Evolutionary conservation across 306 rosid genomes (phyloP), one percentile per base, ranked within the genome.

Genomic region (Rosa lucieae): DNA sequence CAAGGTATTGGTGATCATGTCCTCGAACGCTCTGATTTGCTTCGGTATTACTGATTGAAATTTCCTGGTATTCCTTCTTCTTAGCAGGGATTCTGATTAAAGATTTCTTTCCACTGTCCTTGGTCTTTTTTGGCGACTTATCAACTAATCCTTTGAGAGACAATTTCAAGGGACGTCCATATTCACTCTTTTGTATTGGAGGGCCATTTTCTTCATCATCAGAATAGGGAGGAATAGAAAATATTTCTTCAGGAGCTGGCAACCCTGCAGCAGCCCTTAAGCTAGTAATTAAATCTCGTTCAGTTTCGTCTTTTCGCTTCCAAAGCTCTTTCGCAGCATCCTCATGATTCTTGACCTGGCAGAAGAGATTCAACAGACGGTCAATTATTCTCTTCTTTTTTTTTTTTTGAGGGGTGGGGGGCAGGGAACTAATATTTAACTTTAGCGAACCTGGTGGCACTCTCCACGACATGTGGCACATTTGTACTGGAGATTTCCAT

Each of bases 391-490:
- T 67, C 20, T 3, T n/a, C 10, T 20, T 9, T 12, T 52, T 0
- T 1, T 15, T 4, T 15, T 1, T 17, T 0, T 5, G 53, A 2
- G 6, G 1, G 56, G 56, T 8, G 56, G 0, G 1, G 3, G 26
- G 63, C 3, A 1, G 10, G 29, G 12, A 20, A 18, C 10, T 20
- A 29, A 47, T 15, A 35, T 35, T 21, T 14, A 55, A 40, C 23
- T 49, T 14, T 44, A 17, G 67, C 84, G 79, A 83, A 96, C 99
- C 99, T 91, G 90, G 76, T 93, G 89, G 83, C 99, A 90, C 81
- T 96, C 99, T 78, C 98, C 99, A 52, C 99, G 98, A 70, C 99
- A 96, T 2, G 99, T 92, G 7, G 98, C 91, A 72, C 99, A 96
- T 81, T 86, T 96, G 83, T 93, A 96, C 87, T 91, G 96, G 52